These are phyloP conservation scores for Adansonia madagascariensis DNA, from an alignment of 441 rosid species.

Conservation along the genomic window DNA sequence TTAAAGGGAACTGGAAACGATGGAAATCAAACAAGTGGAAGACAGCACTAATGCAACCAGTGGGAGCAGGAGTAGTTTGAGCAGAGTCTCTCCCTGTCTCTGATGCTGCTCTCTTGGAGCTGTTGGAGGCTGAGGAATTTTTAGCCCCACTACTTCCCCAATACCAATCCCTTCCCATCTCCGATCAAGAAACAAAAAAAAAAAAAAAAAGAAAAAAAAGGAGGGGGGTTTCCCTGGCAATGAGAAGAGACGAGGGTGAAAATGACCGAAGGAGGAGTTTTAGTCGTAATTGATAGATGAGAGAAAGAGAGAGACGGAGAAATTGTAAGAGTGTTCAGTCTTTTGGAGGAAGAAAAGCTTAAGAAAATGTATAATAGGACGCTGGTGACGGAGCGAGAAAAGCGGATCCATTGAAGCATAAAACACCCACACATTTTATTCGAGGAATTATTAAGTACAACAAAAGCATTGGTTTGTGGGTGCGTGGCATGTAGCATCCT, in stretches of 20 bases:
- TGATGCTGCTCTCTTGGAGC: constrained; percentile 24
- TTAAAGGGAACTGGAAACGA: constrained; percentile 49
- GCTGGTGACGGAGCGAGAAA: constrained; percentile 38
- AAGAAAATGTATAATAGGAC: constrained; percentile 13
- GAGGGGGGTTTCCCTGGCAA: neutral
- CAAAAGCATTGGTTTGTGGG: neutral
- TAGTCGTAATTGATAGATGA: neutral
- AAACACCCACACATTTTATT: constrained; percentile 26
- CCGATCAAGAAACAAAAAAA: neutral
- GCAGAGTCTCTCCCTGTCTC: constrained; percentile 5
- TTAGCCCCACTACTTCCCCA: constrained; percentile 43
- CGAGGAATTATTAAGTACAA: constrained; percentile 27
- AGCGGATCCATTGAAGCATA: constrained; percentile 45
- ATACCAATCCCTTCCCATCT: constrained; percentile 66
- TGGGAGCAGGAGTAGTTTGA: constrained; percentile 26
- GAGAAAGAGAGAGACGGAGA: constrained; percentile 14
- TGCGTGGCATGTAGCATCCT: neutral
- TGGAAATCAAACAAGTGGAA: constrained; percentile 80
- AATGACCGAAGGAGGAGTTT: constrained; percentile 21
- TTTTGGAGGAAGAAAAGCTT: constrained; percentile 7
- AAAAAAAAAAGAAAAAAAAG: neutral
- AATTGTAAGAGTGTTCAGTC: neutral
- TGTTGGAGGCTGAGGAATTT: constrained; percentile 37
- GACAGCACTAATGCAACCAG: constrained; percentile 83
- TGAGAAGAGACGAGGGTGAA: constrained; percentile 26